Evolutionary conservation across 345 rosid genomes (phyloP).

Genomic region (Salix brachista): DNA sequence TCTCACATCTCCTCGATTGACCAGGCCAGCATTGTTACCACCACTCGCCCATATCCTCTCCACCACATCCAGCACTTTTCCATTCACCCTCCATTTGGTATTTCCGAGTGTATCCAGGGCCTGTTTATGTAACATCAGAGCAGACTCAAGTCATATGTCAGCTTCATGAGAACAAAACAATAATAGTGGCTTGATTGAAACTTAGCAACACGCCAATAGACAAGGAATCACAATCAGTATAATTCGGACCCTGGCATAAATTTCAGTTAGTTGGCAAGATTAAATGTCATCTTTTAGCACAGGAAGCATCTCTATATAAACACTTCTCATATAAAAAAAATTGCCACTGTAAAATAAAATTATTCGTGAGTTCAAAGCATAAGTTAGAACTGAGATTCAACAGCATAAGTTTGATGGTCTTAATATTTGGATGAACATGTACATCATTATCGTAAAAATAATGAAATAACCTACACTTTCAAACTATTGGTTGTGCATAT

Average conservation of each 20-base stretch:
- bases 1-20: slow-evolving; percentile 30
- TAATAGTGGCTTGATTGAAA: background rate
- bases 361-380: background rate
- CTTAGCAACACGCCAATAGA: background rate
- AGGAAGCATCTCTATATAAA: background rate
- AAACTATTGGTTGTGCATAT: background rate
- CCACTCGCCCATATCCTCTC: slow-evolving; percentile 32
- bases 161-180: background rate
- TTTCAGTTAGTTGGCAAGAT: background rate
- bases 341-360: background rate
- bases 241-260: background rate
- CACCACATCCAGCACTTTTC: slow-evolving; percentile 29
- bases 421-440: background rate
- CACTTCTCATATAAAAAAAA: background rate
- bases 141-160: background rate
- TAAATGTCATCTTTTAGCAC: background rate
- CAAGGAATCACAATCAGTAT: background rate
- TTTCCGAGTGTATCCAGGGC: slow-evolving; percentile 33
- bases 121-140: slow-evolving; percentile 12
- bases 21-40: slow-evolving; percentile 32
- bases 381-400: background rate
- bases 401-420: background rate
- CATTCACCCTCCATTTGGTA: slow-evolving; percentile 37
- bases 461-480: background rate
- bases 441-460: background rate